Evolutionary conservation across 202 grass and related monocot genomes (phyloP), one percentile per base, ranked within the genome.

Genomic region (Eragrostis tef): DNA sequence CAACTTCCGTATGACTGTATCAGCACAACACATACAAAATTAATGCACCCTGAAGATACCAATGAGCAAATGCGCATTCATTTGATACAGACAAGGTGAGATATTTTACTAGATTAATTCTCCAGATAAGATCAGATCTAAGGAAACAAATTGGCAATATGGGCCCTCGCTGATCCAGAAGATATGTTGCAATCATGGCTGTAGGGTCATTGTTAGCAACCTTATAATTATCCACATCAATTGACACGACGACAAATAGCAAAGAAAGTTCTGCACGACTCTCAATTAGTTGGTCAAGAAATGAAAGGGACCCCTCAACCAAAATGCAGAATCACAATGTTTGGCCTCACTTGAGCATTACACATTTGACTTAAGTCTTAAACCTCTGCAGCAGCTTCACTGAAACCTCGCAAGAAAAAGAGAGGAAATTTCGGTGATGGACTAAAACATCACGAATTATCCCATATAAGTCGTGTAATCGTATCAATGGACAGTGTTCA

Each of bases 251-350:
- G 71, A 29, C 21, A 85, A 47, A 53, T 41, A 67, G 34, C 11
- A 76, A 58, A 73, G 78, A 67, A 47, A 78, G 59, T 66, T 41
- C 5, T 15, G 36, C 68, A 73, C 44, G 67, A 12, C 78, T 77
- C 65, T 78, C 43, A 3, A 22, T 44, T 73, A 44, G 16, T 44
- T 61, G 60, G 73, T 82, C 78, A 61, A 48, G 77, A 31, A 48
- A 60, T 51, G 83, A 89, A 85, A 85, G 24, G 6, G 78, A 86
- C 78, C 15, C 11, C 12, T 67, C 67, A 81, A 81, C 66, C 36
- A 81, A 78, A 78, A 34, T 51, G 60, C 63, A 61, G 19, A 88
- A 51, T 53, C 73, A 58, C 9, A 46, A 41, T 74, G 50, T 7
- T 4, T 2, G 39, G 66, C 24, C n/a, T 56, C 8, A 29, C 7